Evolutionary conservation across 768 basidiomycete species (phyloP).

Genomic region (Boletus rubescentipes): DNA sequence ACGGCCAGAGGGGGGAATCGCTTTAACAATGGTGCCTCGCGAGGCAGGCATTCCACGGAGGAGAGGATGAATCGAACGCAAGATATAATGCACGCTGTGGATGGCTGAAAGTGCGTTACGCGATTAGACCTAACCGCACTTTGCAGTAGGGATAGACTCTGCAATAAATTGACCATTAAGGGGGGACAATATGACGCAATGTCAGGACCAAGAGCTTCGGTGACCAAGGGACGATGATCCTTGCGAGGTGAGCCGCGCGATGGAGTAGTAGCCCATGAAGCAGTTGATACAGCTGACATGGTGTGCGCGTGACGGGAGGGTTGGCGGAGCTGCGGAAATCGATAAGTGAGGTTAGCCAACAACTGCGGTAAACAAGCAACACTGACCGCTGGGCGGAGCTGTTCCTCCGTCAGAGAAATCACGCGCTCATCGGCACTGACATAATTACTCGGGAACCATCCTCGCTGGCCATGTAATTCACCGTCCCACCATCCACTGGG

Average conservation of each 20-base stretch:
- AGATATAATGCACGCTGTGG: slow-evolving; percentile 92
- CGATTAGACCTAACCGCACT: slow-evolving; percentile 79
- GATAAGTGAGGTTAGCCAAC: not conserved
- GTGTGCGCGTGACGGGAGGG: slow-evolving; percentile 48
- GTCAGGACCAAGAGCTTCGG: slow-evolving; percentile 47
- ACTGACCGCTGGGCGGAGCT: slow-evolving; percentile 47
- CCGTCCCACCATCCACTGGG: slow-evolving; percentile 98
- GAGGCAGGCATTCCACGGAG: slow-evolving; percentile 78
- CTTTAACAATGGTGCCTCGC: slow-evolving; percentile 74
- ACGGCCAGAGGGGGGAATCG: slow-evolving; percentile 64
- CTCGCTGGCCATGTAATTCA: slow-evolving; percentile 81
- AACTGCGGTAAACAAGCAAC: not conserved
- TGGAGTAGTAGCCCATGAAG: slow-evolving; percentile 53
- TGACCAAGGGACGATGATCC: slow-evolving; percentile 45
- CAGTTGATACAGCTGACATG: slow-evolving; percentile 49
- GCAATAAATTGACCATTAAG: slow-evolving; percentile 80
- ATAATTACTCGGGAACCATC: slow-evolving; percentile 99
- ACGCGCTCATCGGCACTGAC: slow-evolving; percentile 63
- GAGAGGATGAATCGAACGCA: slow-evolving; percentile 87
- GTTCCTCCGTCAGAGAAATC: slow-evolving; percentile 55
- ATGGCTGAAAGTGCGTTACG: slow-evolving; percentile 84
- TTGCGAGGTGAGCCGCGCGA: slow-evolving; percentile 39
- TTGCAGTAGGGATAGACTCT: slow-evolving; percentile 83
- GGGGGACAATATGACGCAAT: slow-evolving; percentile 69
- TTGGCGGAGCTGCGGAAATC: slow-evolving; percentile 29